These are phyloP conservation scores for Paraconiothyrium sp. DNA, from an alignment of 2,329 filamentous ascomycete species.

Conservation along the genomic window DNA sequence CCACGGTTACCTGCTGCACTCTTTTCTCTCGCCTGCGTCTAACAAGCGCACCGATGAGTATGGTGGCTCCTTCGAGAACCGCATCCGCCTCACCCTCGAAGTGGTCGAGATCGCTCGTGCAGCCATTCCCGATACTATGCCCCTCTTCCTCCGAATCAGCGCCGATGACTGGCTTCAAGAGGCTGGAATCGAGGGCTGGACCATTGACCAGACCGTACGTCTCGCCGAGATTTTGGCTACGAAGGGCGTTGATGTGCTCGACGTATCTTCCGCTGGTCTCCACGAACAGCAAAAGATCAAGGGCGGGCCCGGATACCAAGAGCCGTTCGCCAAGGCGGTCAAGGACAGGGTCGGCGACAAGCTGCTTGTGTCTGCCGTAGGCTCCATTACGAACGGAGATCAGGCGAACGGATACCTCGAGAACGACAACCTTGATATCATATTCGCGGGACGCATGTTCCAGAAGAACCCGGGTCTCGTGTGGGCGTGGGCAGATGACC, in stretches of 20 bases:
- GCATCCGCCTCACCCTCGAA: slow-evolving; percentile 73
- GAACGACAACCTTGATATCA: slow-evolving; percentile 67
- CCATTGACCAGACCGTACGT: slow-evolving; percentile 67
- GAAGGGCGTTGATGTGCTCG: slow-evolving; percentile 81
- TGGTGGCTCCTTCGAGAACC: slow-evolving; percentile 76
- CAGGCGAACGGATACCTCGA: slow-evolving; percentile 62
- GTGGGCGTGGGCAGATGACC: slow-evolving; percentile 74
- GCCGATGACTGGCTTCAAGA: slow-evolving; percentile 79
- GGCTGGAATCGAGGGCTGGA: slow-evolving; percentile 71
- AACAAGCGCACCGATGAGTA: slow-evolving; percentile 76
- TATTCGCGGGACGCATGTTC: slow-evolving; percentile 78
- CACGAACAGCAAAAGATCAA: slow-evolving; percentile 69
- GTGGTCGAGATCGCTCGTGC: slow-evolving; percentile 69
- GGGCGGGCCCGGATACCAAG: slow-evolving; percentile 74
- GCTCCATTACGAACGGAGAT: slow-evolving; percentile 74
- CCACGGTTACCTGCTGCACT: slow-evolving; percentile 79
- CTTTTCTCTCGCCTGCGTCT: slow-evolving; percentile 74
- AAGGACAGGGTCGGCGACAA: slow-evolving; percentile 77
- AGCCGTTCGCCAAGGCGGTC: slow-evolving; percentile 74
- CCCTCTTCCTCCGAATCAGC: slow-evolving; percentile 77
- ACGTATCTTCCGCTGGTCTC: slow-evolving; percentile 82
- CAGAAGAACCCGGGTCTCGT: slow-evolving; percentile 84
- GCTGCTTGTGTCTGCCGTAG: slow-evolving; percentile 78
- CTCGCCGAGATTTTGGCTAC: slow-evolving; percentile 74
- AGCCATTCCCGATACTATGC: slow-evolving; percentile 72